Percentiles rank a stretch among this genome's conserved stretches.
Evolutionary conservation across 1,139 yeast genomes (phyloP).

Genomic region (Kodamaea suecica): DNA sequence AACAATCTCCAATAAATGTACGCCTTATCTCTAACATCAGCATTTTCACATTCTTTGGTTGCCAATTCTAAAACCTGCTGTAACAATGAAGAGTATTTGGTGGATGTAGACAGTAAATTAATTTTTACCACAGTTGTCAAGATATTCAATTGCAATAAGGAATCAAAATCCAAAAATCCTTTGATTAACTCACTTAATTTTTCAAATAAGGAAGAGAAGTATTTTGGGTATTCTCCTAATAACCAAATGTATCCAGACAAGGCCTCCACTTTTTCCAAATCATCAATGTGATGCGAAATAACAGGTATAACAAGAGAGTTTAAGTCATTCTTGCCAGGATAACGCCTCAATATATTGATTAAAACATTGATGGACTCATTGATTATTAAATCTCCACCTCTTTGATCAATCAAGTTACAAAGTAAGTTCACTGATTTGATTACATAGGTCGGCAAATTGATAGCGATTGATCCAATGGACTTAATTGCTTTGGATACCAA

Average conservation of each 20-base stretch:
- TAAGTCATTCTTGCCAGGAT: slow-evolving; percentile 58
- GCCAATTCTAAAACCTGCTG: slow-evolving; percentile 75
- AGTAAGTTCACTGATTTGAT: slow-evolving; percentile 74
- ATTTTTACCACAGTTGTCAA: slow-evolving; percentile 79
- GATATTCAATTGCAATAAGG: slow-evolving; percentile 71
- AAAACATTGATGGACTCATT: slow-evolving; percentile 79
- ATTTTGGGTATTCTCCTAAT: slow-evolving; percentile 81
- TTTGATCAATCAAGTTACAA: slow-evolving; percentile 70
- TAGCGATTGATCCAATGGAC: slow-evolving; percentile 87
- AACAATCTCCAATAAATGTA: slow-evolving; percentile 91
- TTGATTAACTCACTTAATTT: slow-evolving; percentile 50
- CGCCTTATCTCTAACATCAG: slow-evolving; percentile 93
- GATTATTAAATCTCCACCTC: slow-evolving; percentile 69
- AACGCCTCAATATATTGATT: slow-evolving; percentile 76
- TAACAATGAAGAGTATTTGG: slow-evolving; percentile 44
- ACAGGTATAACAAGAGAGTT: slow-evolving; percentile 70
- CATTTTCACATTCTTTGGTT: slow-evolving; percentile 77
- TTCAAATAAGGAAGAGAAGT: slow-evolving; percentile 54
- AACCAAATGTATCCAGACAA: slow-evolving; percentile 83
- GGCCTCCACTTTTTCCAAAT: slow-evolving; percentile 60
- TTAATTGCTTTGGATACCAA: slow-evolving; percentile 78
- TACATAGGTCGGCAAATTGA: slow-evolving; percentile 62
- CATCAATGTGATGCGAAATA: slow-evolving; percentile 57
- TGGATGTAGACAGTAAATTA: slow-evolving; percentile 47
- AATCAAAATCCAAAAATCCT: slow-evolving; percentile 68